Base-by-base conservation (phyloP, 139 green algal genomes). In the Penium margaritaceum region DNA sequence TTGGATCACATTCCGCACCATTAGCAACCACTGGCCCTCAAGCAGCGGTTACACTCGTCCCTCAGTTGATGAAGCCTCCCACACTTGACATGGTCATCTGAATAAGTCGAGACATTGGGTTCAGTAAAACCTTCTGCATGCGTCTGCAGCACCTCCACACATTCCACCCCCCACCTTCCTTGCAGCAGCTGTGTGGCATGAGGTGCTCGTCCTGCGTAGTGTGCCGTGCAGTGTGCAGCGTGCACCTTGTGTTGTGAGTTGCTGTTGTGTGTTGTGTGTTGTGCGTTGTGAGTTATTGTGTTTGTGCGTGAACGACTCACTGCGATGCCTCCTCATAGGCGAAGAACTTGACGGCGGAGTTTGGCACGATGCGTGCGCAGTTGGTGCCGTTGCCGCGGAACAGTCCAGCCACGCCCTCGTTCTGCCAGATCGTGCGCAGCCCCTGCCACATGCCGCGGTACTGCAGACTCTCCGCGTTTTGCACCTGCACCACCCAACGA, bases 371-470 rank as follows among this genome's bases (percentile, higher is more conserved):
- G 66, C 94, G 88, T 19, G 96, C 85, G 67, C 94, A 99, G 83
- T 99, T 99, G 24, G 95, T 93, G 41, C 92, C 90, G 77, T 99
- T 99, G 73, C 94, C 94, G 74, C 93, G 93, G 78, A 99, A 94
- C 83, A 97, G 89, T 34, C 91, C 94, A 12, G 9, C 17, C 12
- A 30, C 17, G 21, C 24, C 21, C 35, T 97, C 94, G 0, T 76
- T 88, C 9, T 72, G 68, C 0, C 79, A 84, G 83, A 98, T 98
- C 35, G 90, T 81, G 43, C 29, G 19, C 61, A 87, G 64, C 39
- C 72, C 81, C 5, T 72, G n/a, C 72, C 84, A 90, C 4, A 92
- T 89, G 27, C 87, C 89, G 0, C 74, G 91, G 77, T 97, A 97
- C 30, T 90, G 89, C 24, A 78, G 41, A 37, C 92, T 95, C 37